Evolutionary conservation across 805 yeast species (phyloP), one percentile per base, ranked within the genome.

Genomic region (Saturnispora quitensis): DNA sequence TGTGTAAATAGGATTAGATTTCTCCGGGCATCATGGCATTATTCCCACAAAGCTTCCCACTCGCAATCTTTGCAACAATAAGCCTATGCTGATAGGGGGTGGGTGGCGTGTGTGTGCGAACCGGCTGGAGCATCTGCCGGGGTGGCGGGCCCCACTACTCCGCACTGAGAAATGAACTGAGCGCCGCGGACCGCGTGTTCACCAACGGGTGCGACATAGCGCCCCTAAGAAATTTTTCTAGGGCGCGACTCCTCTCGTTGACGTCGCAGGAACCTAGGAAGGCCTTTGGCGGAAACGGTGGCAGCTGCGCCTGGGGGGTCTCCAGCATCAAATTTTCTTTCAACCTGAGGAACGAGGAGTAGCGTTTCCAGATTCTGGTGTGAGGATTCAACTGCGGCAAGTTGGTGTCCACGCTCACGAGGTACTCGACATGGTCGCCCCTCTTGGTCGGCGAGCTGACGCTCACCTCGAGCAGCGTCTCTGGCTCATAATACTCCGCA

Each of bases 181-280:
- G 49, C 89, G 83, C 52, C 82, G 82, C 56, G 90, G 74, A 0
- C 84, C 81, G 58, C 81, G 80, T 20, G 91, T 93, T 98, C 53
- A 91, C 69, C 55, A 91, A 69, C 1, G 99, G 99, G 66, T 91
- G 99, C 12, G 96, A 93, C 13, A 95, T 93, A 18, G 90, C 95
- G 17, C 80, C 73, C 43, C 72, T 60, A 40, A 93, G 65, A 68
- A 95, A 91, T 62, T 79, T 78, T 66, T 89, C 95, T 45, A 91
- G 72, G 0, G 96, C 97, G 58, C 77, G 78, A 52, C 96, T 72
- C 61, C 99, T 76, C 48, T 81, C 82, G 61, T 88, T 96, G 53
- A 84, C 55, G 91, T 75, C 65, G 85, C 84, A 43, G 72, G 69
- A 54, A 77, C 80, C 27, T 76, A 71, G 66, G 50, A 80, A 70